Conservation (phyloP, 129 eudicot species). For the Daucus carota region DH1_v3.0 NC_030387.2:1738001-1738500, state of each 20-base stretch:
- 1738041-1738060: slow-evolving; percentile 39
- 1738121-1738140: slow-evolving; percentile 7
- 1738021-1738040: slow-evolving; percentile 11
- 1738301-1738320: slow-evolving; percentile 40
- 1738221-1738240: slow-evolving; percentile 20
- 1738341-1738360: slow-evolving; percentile 44
- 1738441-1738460: not conserved
- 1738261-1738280: slow-evolving; percentile 51
- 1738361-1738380: slow-evolving; percentile 87
- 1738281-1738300: slow-evolving; percentile 25
- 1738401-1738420: not conserved
- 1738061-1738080: slow-evolving; percentile 31
- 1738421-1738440: not conserved
- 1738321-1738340: slow-evolving; percentile 43
- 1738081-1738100: slow-evolving; percentile 68
- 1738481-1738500: not conserved
- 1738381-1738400: slow-evolving; percentile 70
- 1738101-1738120: slow-evolving; percentile 45
- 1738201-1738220: slow-evolving; percentile 27
- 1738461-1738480: not conserved
- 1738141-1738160: slow-evolving; percentile 15
- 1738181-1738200: slow-evolving; percentile 33
- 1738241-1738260: slow-evolving; percentile 68
- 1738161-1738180: slow-evolving; percentile 13
- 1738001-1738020: slow-evolving; percentile 15